Percentiles rank a stretch among this genome's conserved stretches.
Conservation (phyloP, 2,329 filamentous ascomycete genomes). For the Botryosphaeria dothidea region DNA sequence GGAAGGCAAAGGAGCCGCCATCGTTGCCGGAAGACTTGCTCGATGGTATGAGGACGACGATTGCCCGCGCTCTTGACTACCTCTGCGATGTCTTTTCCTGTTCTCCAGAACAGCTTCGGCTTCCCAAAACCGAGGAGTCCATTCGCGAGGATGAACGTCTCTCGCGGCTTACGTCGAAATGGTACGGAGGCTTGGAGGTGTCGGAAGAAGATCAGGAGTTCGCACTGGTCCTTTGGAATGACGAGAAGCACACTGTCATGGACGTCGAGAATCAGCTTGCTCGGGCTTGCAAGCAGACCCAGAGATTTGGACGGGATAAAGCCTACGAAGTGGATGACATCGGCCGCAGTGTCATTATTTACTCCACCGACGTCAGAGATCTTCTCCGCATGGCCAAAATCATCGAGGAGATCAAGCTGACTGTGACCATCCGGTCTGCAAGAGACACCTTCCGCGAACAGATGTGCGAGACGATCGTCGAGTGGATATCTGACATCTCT, state of each 20-base stretch:
- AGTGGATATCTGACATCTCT: slow-evolving; percentile 92
- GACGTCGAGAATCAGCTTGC: slow-evolving; percentile 91
- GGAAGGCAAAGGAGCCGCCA: slow-evolving; percentile 57
- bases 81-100: slow-evolving; percentile 98
- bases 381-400: slow-evolving; percentile 79
- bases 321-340: slow-evolving; percentile 89
- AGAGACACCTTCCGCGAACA: slow-evolving; percentile 96
- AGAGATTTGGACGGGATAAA: slow-evolving; percentile 67
- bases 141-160: slow-evolving; percentile 79
- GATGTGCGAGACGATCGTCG: slow-evolving; percentile 97
- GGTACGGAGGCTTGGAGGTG: slow-evolving; percentile 65
- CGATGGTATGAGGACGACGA: slow-evolving; percentile 78
- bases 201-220: slow-evolving; percentile 70
- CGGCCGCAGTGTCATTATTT: slow-evolving; percentile 81
- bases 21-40: slow-evolving; percentile 73
- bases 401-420: slow-evolving; percentile 94
- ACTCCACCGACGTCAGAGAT: slow-evolving; percentile 68
- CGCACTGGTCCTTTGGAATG: slow-evolving; percentile 90
- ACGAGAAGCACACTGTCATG: slow-evolving; percentile 94
- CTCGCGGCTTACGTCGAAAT: slow-evolving; percentile 74
- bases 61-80: slow-evolving; percentile 85
- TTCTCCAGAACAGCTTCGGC: slow-evolving; percentile 88
- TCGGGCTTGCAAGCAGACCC: slow-evolving; percentile 76
- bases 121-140: slow-evolving; percentile 78
- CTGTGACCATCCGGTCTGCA: slow-evolving; percentile 89